Evolutionary conservation across 768 basidiomycete genomes (phyloP).

Genomic region (Boletellus sp.): DNA sequence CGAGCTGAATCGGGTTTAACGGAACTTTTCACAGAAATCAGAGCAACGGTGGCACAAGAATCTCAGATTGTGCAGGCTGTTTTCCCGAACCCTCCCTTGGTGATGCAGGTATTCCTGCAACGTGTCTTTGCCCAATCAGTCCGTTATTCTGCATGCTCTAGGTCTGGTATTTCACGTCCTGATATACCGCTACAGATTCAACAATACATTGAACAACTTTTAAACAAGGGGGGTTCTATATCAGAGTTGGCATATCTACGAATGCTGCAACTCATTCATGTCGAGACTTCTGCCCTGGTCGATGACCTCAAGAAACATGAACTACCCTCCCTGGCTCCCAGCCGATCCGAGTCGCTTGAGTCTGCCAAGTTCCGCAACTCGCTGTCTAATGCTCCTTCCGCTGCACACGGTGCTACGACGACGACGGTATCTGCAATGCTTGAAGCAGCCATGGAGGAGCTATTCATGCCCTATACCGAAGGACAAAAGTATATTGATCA

Average conservation of each 20-base stretch:
- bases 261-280: slow-evolving; percentile 81
- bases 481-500: slow-evolving; percentile 88
- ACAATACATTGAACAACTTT: slow-evolving; percentile 89
- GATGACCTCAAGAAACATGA: slow-evolving; percentile 93
- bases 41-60: slow-evolving; percentile 89
- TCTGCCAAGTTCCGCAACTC: slow-evolving; percentile 57
- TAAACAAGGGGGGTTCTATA: slow-evolving; percentile 67
- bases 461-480: slow-evolving; percentile 92
- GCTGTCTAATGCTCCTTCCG: slow-evolving; percentile 39
- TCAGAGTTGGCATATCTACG: slow-evolving; percentile 92
- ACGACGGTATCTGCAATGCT: slow-evolving; percentile 74
- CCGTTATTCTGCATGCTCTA: slow-evolving; percentile 27
- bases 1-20: slow-evolving; percentile 74
- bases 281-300: slow-evolving; percentile 71
- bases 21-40: slow-evolving; percentile 82
- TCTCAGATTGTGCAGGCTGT: slow-evolving; percentile 98
- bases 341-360: slow-evolving; percentile 58
- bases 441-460: slow-evolving; percentile 94
- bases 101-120: slow-evolving; percentile 98
- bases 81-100: slow-evolving; percentile 92
- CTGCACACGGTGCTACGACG: slow-evolving; percentile 40
- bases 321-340: slow-evolving; percentile 59
- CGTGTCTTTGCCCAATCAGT: slow-evolving; percentile 97
- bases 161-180: slow-evolving; percentile 1
- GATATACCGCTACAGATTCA: slow-evolving; percentile 64